Evolutionary conservation across 805 yeast species (phyloP), one percentile per base, ranked within the genome.

Genomic region (Tetrapisispora arboricola): DNA sequence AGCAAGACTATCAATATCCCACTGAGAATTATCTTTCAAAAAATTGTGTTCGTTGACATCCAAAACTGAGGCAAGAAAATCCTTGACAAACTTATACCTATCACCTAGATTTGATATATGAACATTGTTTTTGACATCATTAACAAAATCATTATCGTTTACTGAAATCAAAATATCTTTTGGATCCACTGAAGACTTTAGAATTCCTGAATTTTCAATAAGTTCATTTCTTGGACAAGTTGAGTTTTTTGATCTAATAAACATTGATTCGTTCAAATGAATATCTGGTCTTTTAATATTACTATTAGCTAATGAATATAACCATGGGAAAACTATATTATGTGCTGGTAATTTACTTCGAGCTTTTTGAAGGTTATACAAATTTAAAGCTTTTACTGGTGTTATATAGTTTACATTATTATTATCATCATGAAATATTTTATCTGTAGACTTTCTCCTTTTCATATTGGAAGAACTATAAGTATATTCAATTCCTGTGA

Each of bases 291-390:
- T 38, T 11, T 25, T 16, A 26, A 38, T 15, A 9, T n/a, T 19
- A 15, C 25, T 18, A 26, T 32, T 68, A 46, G 80, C 76, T 33
- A 83, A 66, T 1, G 94, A 92, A 57, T 88, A 95, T 20, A 85
- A 66, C 96, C 96, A 87, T 0, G 96, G 96, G 51, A 87, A 88
- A 71, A 88, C 75, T 10, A 54, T 54, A 19, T 68, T 72, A 16
- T 88, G 80, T 3, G 73, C 73, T 0, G 96, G 95, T 31, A 80
- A 54, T 6, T 19, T 8, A 16, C 5, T 3, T 66, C 63, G 9
- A 42, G 41, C 12, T 15, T 26, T 22, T 18, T 33, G 36, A 29
- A 44, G 36, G 10, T 25, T n/a, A 10, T 25, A 25, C 7, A 47
- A 47, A 16, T 39, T 36, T 20, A 37, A 28, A 19, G 49, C 38